phyloP scores from a whole-genome alignment of 305 asterid species.

The Solanum aculeatissimum region DNA sequence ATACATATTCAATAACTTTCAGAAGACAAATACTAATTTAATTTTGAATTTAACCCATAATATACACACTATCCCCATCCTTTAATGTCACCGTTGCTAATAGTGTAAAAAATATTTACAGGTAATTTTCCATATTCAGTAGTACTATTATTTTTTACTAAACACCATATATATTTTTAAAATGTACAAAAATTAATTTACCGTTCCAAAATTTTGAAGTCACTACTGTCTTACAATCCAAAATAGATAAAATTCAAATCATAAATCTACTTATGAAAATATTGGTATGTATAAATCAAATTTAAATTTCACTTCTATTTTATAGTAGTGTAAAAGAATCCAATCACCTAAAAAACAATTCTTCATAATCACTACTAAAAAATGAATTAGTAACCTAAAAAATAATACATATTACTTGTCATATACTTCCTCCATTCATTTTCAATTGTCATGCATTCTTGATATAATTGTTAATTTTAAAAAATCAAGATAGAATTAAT shows the following conservation, averaged over 20 bases:
- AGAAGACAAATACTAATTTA: background rate
- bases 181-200: no score
- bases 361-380: background rate
- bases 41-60: no score
- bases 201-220: background rate
- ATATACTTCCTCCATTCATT: no score
- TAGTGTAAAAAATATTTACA: background rate
- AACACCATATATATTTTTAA: no score
- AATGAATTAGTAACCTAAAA: background rate
- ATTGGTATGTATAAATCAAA: background rate
- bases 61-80: no score
- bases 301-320: background rate
- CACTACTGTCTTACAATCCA: background rate
- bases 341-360: background rate
- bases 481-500: no score
- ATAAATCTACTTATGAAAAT: background rate
- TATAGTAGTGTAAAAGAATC: background rate
- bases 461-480: no score
- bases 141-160: background rate
- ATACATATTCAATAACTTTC: background rate
- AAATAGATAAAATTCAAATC: background rate
- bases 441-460: no score
- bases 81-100: no score
- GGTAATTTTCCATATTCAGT: no score
- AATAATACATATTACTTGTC: background rate